Evolutionary conservation across 768 basidiomycete species (phyloP).

Genomic region (Tulasnella sp.): DNA sequence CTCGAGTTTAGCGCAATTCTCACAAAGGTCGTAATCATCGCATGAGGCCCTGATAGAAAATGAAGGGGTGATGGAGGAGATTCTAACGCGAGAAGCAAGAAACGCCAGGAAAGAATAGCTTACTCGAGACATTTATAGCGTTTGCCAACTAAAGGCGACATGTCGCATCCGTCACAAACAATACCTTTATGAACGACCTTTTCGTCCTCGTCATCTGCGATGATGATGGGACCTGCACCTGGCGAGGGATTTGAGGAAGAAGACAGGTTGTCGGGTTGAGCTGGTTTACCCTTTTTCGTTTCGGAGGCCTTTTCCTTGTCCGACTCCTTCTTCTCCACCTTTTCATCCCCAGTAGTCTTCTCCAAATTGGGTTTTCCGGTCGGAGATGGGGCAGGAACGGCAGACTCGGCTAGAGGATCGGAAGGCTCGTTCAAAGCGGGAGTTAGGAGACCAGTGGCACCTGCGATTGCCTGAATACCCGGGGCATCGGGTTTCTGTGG

Average conservation of each 20-base stretch:
- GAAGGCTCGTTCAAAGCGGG: neutral
- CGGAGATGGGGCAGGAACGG: neutral
- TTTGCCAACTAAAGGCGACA: constrained; percentile 15
- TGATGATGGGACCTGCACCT: neutral
- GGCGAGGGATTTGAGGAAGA: neutral
- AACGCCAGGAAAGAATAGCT: constrained; percentile 3
- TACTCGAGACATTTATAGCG: constrained; percentile 30
- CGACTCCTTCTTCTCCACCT: neutral
- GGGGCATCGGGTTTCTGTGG: neutral
- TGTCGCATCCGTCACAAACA: constrained; percentile 28
- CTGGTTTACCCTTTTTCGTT: neutral
- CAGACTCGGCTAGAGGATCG: neutral
- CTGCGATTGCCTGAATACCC: neutral
- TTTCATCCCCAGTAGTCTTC: neutral
- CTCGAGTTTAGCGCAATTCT: constrained; percentile 23
- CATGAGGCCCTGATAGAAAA: constrained; percentile 19
- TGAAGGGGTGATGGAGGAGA: neutral
- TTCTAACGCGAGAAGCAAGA: neutral
- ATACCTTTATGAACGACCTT: constrained; percentile 14
- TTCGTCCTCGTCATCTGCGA: constrained; percentile 2
- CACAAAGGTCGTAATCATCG: constrained; percentile 28
- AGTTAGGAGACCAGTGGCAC: neutral
- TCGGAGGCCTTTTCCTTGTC: neutral
- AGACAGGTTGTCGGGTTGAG: neutral
- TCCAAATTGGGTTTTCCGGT: neutral